phyloP scores from a whole-genome alignment of 148 eudicot genomes.

The Vaccinium darrowii region DNA sequence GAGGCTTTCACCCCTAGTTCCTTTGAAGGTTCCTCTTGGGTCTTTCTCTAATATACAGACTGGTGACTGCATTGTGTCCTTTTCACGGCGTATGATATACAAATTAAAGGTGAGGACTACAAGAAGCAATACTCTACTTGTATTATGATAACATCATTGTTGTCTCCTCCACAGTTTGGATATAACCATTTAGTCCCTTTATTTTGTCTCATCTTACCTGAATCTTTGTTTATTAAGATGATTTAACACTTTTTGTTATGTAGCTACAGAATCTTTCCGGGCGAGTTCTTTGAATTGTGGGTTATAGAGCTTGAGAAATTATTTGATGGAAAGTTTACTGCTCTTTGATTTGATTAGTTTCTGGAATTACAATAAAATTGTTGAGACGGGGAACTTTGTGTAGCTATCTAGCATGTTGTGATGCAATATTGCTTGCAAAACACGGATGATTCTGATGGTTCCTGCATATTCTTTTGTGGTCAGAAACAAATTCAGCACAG shows the following conservation, averaged over 20 bases:
- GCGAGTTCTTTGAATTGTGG: neutral
- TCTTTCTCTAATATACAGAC: conserved; percentile 65
- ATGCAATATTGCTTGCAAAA: neutral
- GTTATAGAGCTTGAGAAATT: neutral
- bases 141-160: neutral
- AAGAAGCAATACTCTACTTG: neutral
- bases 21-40: conserved; percentile 69
- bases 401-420: conserved; percentile 1
- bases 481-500: conserved; percentile 71
- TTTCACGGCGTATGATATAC: conserved; percentile 81
- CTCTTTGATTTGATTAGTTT: neutral
- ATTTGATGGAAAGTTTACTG: neutral
- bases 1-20: conserved; percentile 88
- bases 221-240: neutral
- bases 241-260: neutral
- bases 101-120: conserved; percentile 50
- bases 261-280: neutral
- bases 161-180: neutral
- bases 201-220: neutral
- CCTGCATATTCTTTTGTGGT: conserved; percentile 12
- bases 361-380: neutral
- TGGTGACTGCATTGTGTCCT: conserved; percentile 93
- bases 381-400: neutral
- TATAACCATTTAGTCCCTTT: neutral
- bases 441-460: neutral